Evolutionary conservation across 106 monocot species (phyloP), one percentile per base, ranked within the genome.

Genomic region (Ottelia alismoides): DNA sequence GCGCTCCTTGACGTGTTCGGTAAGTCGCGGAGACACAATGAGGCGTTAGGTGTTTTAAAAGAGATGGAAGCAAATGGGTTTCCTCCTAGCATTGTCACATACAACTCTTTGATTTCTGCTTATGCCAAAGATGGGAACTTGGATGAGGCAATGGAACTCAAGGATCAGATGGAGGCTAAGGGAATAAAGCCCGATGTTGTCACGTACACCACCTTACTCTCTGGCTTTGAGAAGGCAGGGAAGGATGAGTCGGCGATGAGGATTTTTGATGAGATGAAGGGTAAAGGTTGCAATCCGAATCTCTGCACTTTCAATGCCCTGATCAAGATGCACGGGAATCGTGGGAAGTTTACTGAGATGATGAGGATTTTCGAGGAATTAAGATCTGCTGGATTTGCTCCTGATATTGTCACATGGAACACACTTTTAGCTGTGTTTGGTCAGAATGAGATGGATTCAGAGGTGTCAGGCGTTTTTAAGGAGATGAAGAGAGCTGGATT

Each of bases 401-500:
- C 98, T 0, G 81, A 90, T 63, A 67, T 98, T 51, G 90, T 98
- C 14, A 98, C 98, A 11, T 98, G 98, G 98, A 98, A 98, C 56
- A 82, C 90, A 1, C 62, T 98, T 28, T 60, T 98, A 25, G 73
- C 90, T 1, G 88, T 98, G 51, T 90, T 98, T 64, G 90, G 98
- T 27, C 98, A 90, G 59, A 86, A 86, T 56, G 90, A 85, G 19
- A 76, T 86, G 82, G 82, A 80, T 2, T 57, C 78, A 0, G 90
- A 98, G 64, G 76, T 98, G 0, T 77, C 79, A 0, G 76, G 79
- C 31, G 70, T 98, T 19, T 98, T 98, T 52, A 98, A 90, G 72
- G 98, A 98, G 70, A 98, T 98, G 98, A 98, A 85, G 67, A 82
- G 75, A 45, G 85, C 98, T 10, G 98, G 98, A 4, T 98, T 79